These are phyloP conservation scores for Globisporangium irregulare DNA, from an alignment of 352 stramenopile species.

Conservation along the genomic window DNA sequence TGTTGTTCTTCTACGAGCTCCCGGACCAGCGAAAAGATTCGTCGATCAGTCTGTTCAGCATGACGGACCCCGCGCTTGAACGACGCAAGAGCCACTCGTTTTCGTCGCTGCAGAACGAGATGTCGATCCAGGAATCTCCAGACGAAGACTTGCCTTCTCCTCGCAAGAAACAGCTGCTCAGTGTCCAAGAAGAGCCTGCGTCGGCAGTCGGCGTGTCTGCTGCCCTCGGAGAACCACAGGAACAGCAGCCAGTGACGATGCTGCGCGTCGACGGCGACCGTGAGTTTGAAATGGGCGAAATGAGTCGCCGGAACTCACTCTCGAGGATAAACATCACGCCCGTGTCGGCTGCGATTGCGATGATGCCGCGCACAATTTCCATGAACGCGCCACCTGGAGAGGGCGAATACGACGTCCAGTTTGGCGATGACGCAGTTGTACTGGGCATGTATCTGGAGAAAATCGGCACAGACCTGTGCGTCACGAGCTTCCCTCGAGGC, in stretches of 20 bases:
- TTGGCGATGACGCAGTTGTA: constrained; percentile 61
- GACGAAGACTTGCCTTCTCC: constrained; percentile 36
- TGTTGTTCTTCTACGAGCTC: constrained; percentile 84
- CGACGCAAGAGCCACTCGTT: constrained; percentile 59
- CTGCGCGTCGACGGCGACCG: constrained; percentile 50
- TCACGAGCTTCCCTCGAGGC: constrained; percentile 72
- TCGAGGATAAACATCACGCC: constrained; percentile 70
- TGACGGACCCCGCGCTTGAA: constrained; percentile 32
- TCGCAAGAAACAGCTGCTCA: constrained; percentile 29
- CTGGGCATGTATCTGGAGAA: constrained; percentile 84
- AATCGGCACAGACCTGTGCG: constrained; percentile 66
- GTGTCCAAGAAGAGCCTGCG: constrained; percentile 32
- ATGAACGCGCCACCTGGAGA: constrained; percentile 54
- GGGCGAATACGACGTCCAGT: constrained; percentile 79
- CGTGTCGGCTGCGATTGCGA: constrained; percentile 74
- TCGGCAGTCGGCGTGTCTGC: background rate
- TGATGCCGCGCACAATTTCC: constrained; percentile 69
- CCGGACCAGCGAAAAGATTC: constrained; percentile 81
- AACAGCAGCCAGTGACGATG: constrained; percentile 11
- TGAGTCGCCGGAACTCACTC: constrained; percentile 45
- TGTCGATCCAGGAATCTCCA: constrained; percentile 46
- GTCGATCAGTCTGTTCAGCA: constrained; percentile 60
- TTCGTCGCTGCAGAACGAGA: constrained; percentile 46
- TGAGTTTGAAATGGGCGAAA: constrained; percentile 51
- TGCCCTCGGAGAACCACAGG: background rate